Base-by-base conservation (phyloP, 2,329 filamentous ascomycete species). In the Trichophyton simii region DNA sequence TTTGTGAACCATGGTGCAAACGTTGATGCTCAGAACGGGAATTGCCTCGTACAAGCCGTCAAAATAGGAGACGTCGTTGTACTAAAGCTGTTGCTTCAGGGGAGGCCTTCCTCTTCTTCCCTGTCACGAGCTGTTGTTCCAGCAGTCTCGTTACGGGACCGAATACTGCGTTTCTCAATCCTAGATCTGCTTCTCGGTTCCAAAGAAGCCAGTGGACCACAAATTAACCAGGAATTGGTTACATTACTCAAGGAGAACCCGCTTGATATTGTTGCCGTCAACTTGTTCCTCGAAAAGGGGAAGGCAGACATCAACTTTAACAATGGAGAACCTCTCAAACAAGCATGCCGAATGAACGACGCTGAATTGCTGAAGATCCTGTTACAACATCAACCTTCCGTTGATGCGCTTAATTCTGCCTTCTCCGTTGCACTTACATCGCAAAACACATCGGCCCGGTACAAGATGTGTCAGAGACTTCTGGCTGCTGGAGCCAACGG, bases 401-500 rank as follows among this genome's bases (percentile, higher is more conserved):
- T 57, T 2, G 18, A 48, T 28, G 61, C 61, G 6, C n/a, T 65
- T 15, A 63, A 62, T 9, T 18, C 22, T 25, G 62, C 61, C 2
- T 62, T 66, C 38, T 58, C 60, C n/a, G 28, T 60, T 18, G 61
- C 65, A 2, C 25, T 65, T 3, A 46, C 54, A 54, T 55, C 58
- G 9, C 50, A 61, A 11, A 61, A 64, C 42, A 36, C 60, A 13
- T 36, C 50, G 0, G 28, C 59, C 11, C 64, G 64, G 34, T 63
- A 64, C 46, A 61, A 61, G 36, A 61, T 66, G 31, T 66, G 65
- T 58, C 52, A 59, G 8, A 52, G 44, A n/a, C 64, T 66, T 9
- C 62, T 66, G 48, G 60, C 42, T 13, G 64, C 64, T 48, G 65
- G 65, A 7, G 62, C 64, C 18, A 64, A 61, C 28, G 64, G 64